Evolutionary conservation across 176 grass and related monocot genomes (phyloP).

Genomic region (Aegilops speltoides): DNA sequence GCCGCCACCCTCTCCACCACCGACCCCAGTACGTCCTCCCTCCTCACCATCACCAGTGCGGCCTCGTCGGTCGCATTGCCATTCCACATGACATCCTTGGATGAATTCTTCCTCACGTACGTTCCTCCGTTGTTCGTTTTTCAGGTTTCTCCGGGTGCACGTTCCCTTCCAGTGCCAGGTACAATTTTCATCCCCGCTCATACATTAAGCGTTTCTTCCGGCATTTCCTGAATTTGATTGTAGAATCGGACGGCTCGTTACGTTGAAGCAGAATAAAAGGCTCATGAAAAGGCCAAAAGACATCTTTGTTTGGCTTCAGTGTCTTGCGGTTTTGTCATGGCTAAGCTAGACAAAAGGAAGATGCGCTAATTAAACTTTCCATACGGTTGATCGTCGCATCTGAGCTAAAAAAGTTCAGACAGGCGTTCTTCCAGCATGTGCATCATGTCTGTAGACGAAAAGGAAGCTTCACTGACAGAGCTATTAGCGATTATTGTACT

Average conservation of each 20-base stretch:
- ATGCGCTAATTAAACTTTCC: neutral
- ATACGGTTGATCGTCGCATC: neutral
- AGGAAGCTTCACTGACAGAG: neutral
- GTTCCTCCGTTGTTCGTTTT: neutral
- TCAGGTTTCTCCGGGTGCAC: slow-evolving; percentile 71
- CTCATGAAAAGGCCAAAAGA: neutral
- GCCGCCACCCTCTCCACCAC: slow-evolving; percentile 58
- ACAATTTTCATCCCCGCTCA: neutral
- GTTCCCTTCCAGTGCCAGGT: slow-evolving; percentile 75
- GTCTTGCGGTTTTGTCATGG: neutral
- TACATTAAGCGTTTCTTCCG: neutral
- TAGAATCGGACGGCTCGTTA: neutral
- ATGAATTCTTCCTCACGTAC: neutral
- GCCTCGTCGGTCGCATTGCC: neutral
- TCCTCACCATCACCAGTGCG: neutral
- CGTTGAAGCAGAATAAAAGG: neutral
- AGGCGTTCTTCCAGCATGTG: slow-evolving; percentile 14
- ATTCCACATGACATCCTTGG: neutral
- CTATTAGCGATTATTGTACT: neutral
- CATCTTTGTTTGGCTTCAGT: neutral
- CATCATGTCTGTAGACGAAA: neutral
- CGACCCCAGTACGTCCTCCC: slow-evolving; percentile 62
- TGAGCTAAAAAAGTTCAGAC: neutral
- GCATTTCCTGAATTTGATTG: neutral
- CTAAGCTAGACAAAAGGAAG: neutral